Conservation (phyloP, 345 rosid genomes). For the Moricandia arvensis region DNA sequence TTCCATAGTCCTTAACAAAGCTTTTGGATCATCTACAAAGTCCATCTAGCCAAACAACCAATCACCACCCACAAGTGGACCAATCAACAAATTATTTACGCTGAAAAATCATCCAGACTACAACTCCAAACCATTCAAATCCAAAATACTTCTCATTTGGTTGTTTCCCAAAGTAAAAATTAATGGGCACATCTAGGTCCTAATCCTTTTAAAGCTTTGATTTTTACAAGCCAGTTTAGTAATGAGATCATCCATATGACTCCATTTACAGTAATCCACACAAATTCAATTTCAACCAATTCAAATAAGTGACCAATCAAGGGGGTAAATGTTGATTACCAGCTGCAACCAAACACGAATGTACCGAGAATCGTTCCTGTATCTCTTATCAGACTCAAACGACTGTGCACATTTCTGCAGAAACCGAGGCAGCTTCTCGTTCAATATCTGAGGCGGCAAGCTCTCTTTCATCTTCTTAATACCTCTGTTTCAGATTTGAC, state of each 20-base stretch:
- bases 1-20: constrained; percentile 72
- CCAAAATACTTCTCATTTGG: background rate
- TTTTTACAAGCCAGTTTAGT: background rate
- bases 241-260: background rate
- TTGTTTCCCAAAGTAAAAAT: background rate
- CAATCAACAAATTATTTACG: too few relatives aligned
- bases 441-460: constrained; percentile 48
- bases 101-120: constrained; percentile 20
- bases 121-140: constrained; percentile 45
- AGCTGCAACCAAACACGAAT: constrained; percentile 90
- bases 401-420: constrained; percentile 74
- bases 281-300: background rate
- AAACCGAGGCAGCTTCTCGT: constrained; percentile 86
- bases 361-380: constrained; percentile 74
- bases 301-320: background rate
- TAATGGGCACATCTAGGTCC: background rate
- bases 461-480: constrained; percentile 70
- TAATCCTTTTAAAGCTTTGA: background rate
- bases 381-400: constrained; percentile 73
- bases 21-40: constrained; percentile 78
- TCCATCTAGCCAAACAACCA: constrained; percentile 63
- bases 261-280: too few relatives aligned
- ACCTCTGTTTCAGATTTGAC: constrained; percentile 47
- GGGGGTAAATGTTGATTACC: constrained; percentile 41
- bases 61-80: constrained; percentile 14